phyloP scores from a whole-genome alignment of 2,329 filamentous ascomycete genomes.

The Fusarium torulosum region DNA sequence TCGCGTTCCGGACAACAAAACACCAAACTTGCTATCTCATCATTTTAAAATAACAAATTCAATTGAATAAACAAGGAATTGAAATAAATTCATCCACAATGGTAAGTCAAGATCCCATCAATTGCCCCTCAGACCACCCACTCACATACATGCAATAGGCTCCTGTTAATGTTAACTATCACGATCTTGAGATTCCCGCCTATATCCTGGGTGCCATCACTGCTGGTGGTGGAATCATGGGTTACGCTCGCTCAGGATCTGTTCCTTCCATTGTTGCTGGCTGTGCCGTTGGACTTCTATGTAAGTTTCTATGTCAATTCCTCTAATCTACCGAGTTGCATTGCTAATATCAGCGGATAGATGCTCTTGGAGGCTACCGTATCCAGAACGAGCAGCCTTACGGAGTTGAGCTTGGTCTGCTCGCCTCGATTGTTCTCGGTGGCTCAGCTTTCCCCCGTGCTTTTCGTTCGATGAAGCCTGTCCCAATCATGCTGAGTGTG shows the following conservation, averaged over 20 bases:
- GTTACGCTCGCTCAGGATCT: slow-evolving; percentile 87
- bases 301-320: slow-evolving; percentile 58
- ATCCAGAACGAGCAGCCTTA: slow-evolving; percentile 81
- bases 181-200: slow-evolving; percentile 68
- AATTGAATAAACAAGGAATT: not conserved
- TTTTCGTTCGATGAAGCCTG: slow-evolving; percentile 83
- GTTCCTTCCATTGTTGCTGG: slow-evolving; percentile 89
- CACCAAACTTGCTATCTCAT: slow-evolving; percentile 5
- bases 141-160: slow-evolving; percentile 10
- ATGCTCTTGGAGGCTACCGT: slow-evolving; percentile 85
- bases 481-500: slow-evolving; percentile 83
- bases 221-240: slow-evolving; percentile 86
- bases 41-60: not conserved
- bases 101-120: slow-evolving; percentile 5
- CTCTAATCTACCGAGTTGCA: not conserved
- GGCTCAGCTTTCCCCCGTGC: slow-evolving; percentile 89
- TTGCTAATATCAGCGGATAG: slow-evolving; percentile 50
- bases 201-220: slow-evolving; percentile 85
- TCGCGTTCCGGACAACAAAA: not conserved
- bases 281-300: slow-evolving; percentile 78
- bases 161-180: slow-evolving; percentile 25
- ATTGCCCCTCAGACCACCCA: not conserved
- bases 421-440: slow-evolving; percentile 87
- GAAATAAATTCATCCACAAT: slow-evolving; percentile 7
- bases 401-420: slow-evolving; percentile 87